Evolutionary conservation across 176 grass and related monocot genomes (phyloP), one percentile per base, ranked within the genome.

Genomic region (Oryza officinalis): DNA sequence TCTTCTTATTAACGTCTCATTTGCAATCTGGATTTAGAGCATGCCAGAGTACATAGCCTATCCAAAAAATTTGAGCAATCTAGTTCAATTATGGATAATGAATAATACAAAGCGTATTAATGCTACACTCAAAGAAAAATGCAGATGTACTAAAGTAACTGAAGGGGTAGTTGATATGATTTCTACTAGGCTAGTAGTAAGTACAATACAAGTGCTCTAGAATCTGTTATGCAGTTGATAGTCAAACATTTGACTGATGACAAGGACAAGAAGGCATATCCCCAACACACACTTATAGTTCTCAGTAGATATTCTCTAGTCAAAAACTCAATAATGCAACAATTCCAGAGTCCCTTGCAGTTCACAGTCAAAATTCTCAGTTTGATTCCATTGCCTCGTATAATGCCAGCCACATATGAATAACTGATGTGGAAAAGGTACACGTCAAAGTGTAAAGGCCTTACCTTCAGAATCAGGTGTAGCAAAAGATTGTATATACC

Each of bases 401-500:
- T 44, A 80, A 52, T 65, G 33, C 35, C 22, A 41, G 50, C 65
- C 12, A 10, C 69, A 35, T 13, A 79, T 27, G 30, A 81, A 38
- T 13, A 65, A 79, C 7, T 82, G 22, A 23, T 82, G 81, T 81
- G 40, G 20, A 3, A 67, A 80, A 78, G 13, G 6, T 84, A 31
- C 40, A 63, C 31, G 38, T 44, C 67, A 20, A 38, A 85, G 47
- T 65, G 35, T 22, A 67, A 64, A 82, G 13, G 14, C 11, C 79
- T 81, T 83, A 94, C 94, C 74, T 92, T 94, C 78, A 61, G 9
- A 8, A 61, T 72, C 52, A 68, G 86, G 22, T 76, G 38, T 38
- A 83, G 68, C 35, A 76, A 71, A 83, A 86, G 57, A 71, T 60
- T 78, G 70, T 49, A 86, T 64, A 22, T 60, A 89, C 37, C 63